phyloP scores from a whole-genome alignment of 331 rosid genomes.

The Telfairia occidentalis region DNA sequence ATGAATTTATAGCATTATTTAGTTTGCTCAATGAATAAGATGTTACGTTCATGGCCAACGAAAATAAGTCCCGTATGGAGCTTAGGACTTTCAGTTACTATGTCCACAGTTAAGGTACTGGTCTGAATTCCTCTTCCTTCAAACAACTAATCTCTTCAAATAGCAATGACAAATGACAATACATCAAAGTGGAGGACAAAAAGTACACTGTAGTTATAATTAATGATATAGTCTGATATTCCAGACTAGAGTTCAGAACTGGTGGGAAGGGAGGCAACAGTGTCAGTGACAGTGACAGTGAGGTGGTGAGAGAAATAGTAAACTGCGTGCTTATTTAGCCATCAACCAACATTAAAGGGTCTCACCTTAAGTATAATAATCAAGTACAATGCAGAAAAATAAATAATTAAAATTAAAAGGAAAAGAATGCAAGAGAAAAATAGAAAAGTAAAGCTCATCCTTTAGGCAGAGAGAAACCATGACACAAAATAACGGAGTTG shows the following conservation, averaged over 20 bases:
- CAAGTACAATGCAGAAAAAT: background rate
- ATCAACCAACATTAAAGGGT: background rate
- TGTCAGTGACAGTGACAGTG: background rate
- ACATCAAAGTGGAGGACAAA: background rate
- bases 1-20: background rate
- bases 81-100: background rate
- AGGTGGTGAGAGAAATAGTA: background rate
- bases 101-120: background rate
- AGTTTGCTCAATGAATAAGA: background rate
- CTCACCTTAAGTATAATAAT: background rate
- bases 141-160: background rate
- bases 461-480: background rate
- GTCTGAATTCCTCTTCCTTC: background rate
- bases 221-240: background rate
- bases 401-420: background rate
- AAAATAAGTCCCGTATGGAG: background rate
- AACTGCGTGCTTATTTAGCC: background rate
- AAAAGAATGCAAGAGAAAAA: background rate
- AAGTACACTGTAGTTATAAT: background rate
- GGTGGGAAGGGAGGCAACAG: background rate
- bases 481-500: conserved; percentile 4
- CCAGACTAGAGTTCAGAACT: background rate
- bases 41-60: background rate
- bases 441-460: background rate
- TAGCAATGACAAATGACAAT: background rate